These are phyloP conservation scores for Onygenales sp. DNA, from an alignment of 2,329 filamentous ascomycete genomes.

Conservation along the genomic window DNA sequence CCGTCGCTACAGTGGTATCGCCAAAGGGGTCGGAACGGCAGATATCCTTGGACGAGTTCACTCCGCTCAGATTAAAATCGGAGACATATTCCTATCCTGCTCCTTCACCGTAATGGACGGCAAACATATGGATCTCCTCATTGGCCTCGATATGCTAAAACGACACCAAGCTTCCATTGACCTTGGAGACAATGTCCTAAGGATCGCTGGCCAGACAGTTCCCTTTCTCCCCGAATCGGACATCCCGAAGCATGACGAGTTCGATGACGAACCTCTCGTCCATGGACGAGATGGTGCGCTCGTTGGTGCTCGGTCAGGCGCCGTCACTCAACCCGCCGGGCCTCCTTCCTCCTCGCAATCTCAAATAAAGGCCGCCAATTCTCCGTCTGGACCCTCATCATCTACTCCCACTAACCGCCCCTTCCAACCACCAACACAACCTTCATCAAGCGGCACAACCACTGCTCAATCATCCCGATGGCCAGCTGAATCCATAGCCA, in stretches of 20 bases:
- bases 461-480: slow-evolving; percentile 18
- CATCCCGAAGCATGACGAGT: slow-evolving; percentile 76
- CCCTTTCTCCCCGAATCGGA: slow-evolving; percentile 87
- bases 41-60: slow-evolving; percentile 92
- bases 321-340: slow-evolving; percentile 35
- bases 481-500: slow-evolving; percentile 60
- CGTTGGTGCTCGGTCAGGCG: slow-evolving; percentile 75
- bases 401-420: not conserved
- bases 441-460: slow-evolving; percentile 11
- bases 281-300: slow-evolving; percentile 80
- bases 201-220: slow-evolving; percentile 82
- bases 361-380: slow-evolving; percentile 1
- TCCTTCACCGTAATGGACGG: slow-evolving; percentile 99
- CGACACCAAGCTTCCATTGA: slow-evolving; percentile 91
- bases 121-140: slow-evolving; percentile 84
- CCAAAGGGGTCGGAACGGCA: slow-evolving; percentile 87
- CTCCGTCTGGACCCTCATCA: slow-evolving; percentile 7
- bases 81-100: slow-evolving; percentile 75
- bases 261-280: slow-evolving; percentile 71
- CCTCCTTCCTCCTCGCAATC: slow-evolving; percentile 11
- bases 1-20: slow-evolving; percentile 81
- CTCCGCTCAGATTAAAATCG: slow-evolving; percentile 89
- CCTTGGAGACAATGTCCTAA: slow-evolving; percentile 69
- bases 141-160: slow-evolving; percentile 95
- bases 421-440: not conserved